These are phyloP conservation scores for Saturnispora silvae DNA, from an alignment of 805 yeast species.

Conservation along the genomic window DNA sequence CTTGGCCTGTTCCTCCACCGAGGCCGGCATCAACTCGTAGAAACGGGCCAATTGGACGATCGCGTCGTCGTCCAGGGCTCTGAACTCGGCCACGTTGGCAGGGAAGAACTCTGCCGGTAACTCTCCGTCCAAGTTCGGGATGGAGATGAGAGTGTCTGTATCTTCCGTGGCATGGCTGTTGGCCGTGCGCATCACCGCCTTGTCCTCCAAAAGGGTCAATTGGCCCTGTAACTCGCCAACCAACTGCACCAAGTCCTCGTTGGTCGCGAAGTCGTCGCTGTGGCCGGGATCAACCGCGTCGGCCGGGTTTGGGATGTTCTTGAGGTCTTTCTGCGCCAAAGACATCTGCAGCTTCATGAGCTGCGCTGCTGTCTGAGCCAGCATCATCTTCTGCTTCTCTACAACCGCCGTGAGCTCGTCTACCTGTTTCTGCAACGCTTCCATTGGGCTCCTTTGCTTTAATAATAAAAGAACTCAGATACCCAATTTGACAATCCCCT, in stretches of 20 bases:
- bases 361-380: conserved; percentile 73
- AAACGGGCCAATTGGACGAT: conserved; percentile 52
- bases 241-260: conserved; percentile 75
- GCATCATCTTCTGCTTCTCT: conserved; percentile 49
- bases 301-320: conserved; percentile 16
- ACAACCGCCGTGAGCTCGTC: conserved; percentile 31
- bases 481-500: neutral
- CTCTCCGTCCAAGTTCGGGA: conserved; percentile 74
- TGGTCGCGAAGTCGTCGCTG: conserved; percentile 48
- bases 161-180: conserved; percentile 41
- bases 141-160: conserved; percentile 46
- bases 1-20: conserved; percentile 40
- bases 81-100: conserved; percentile 41
- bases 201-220: conserved; percentile 65
- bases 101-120: conserved; percentile 59
- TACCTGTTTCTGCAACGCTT: conserved; percentile 32
- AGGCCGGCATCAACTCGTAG: conserved; percentile 69
- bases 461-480: neutral
- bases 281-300: conserved; percentile 1
- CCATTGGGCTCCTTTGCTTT: neutral
- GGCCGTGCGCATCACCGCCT: conserved; percentile 59
- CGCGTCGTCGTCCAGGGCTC: conserved; percentile 32
- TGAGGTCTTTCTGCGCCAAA: conserved; percentile 29
- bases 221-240: conserved; percentile 89
- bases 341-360: conserved; percentile 58